Conservation (phyloP, 495 filamentous ascomycete species). For the Symbiotaphrina buchneri region DNA sequence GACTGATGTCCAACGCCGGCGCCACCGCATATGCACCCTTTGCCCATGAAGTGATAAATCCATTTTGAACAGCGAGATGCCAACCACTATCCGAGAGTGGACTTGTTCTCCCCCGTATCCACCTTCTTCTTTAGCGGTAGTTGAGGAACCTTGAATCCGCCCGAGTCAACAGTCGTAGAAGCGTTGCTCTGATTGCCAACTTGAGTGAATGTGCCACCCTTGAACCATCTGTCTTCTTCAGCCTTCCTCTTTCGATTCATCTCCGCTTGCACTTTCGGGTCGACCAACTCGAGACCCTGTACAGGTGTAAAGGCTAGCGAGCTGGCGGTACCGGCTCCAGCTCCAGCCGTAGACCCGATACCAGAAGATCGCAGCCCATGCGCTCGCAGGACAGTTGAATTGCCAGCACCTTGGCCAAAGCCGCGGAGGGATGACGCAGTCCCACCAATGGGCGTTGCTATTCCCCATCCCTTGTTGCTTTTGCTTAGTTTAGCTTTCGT, state of each 20-base stretch:
- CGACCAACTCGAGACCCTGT: constrained; percentile 86
- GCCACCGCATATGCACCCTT: no score
- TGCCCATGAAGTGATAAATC: no score
- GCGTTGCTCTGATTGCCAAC: constrained; percentile 30
- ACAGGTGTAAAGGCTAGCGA: constrained; percentile 85
- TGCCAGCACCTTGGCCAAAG: constrained; percentile 35
- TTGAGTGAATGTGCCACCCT: constrained; percentile 86
- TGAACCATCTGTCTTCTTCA: constrained; percentile 91
- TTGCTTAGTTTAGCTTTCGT: constrained; percentile 83
- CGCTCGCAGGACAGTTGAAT: constrained; percentile 39
- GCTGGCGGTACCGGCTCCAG: constrained; percentile 51
- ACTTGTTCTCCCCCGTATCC: constrained; percentile 9
- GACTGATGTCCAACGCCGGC: no score
- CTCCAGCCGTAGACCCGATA: constrained; percentile 40
- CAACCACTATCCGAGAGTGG: no score
- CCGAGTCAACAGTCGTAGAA: constrained; percentile 7
- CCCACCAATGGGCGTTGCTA: constrained; percentile 37
- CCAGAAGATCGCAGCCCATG: constrained; percentile 56
- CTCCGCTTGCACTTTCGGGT: constrained; percentile 74
- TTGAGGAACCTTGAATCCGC: constrained; percentile 18
- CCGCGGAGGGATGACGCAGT: constrained; percentile 58
- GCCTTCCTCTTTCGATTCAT: constrained; percentile 61
- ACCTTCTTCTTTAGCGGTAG: constrained; percentile 14
- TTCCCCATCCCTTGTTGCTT: constrained; percentile 92
- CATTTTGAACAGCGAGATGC: no score